Conservation (phyloP, 2,329 filamentous ascomycete genomes). For the Claviceps sorghi region DNA sequence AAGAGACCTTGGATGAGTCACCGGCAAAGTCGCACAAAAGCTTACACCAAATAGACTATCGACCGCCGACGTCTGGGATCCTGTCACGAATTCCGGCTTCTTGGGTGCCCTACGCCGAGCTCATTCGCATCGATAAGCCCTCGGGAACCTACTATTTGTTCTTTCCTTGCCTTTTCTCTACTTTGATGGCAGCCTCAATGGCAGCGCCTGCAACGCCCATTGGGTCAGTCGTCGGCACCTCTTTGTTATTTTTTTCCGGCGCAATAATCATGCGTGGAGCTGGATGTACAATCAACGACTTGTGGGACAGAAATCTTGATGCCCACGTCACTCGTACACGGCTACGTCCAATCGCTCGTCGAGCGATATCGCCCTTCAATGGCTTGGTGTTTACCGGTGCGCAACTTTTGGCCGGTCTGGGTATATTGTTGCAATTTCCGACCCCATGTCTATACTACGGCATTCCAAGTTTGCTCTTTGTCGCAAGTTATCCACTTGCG, state of each 20-base stretch:
- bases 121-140: slow-evolving; percentile 69
- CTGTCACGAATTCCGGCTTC: slow-evolving; percentile 53
- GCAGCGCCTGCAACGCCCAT: slow-evolving; percentile 45
- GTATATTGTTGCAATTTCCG: slow-evolving; percentile 63
- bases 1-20: background rate
- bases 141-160: slow-evolving; percentile 73
- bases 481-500: slow-evolving; percentile 64
- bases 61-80: slow-evolving; percentile 56
- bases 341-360: slow-evolving; percentile 65
- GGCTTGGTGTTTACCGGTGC: slow-evolving; percentile 59
- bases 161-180: slow-evolving; percentile 75
- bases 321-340: slow-evolving; percentile 63
- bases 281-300: slow-evolving; percentile 79
- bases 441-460: slow-evolving; percentile 60
- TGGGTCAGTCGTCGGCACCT: slow-evolving; percentile 46
- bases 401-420: slow-evolving; percentile 61
- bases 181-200: slow-evolving; percentile 62
- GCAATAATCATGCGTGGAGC: slow-evolving; percentile 77
- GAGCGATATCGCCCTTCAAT: slow-evolving; percentile 58
- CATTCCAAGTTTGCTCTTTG: slow-evolving; percentile 58
- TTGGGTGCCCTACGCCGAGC: slow-evolving; percentile 68
- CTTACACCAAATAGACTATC: slow-evolving; percentile 30
- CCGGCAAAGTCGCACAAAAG: background rate
- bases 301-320: slow-evolving; percentile 81
- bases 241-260: slow-evolving; percentile 57